Base-by-base conservation (phyloP, 2,329 filamentous ascomycete genomes). In the Nannizzia gypsea region DNA sequence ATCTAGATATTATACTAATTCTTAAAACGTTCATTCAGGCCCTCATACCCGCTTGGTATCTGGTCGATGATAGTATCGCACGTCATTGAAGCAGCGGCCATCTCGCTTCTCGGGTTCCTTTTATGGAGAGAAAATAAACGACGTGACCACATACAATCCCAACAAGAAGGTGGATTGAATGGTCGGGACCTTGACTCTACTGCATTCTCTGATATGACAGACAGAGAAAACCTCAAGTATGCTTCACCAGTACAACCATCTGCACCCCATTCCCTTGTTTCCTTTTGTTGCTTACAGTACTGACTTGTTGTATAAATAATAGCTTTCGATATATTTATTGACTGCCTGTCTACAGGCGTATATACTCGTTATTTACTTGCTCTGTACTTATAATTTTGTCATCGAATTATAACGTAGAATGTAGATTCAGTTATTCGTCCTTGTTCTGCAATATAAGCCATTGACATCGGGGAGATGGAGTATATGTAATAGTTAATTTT, bases 61-160 rank as follows among this genome's bases (percentile, higher is more conserved):
- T 81, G 80, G 78, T 80, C 76, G 15, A 81, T 82, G 76, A 80
- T 82, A 59, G 78, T 80, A 34, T 76, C 76, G 3, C 78, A 81
- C 62, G 67, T 81, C 20, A 70, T 81, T 11, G 80, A 83, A 67
- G 79, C 76, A 8, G 69, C 71, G 3, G 64, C 80, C 0, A 75
- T 82, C 20, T 63, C 72, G 4, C 62, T 67, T 0, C 72, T 82
- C n/a, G 76, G 80, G 36, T 65, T 77, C 3, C 65, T 79, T 5
- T 69, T 83, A 24, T 72, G 72, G 2, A 68, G 72, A 64, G 79
- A 81, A 70, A 82, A 82, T 60, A 70, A 72, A 61, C 73, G 75
- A 40, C 70, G 80, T 2, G 79, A 82, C 64, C 68, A 70, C 26
- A 72, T 80, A 8, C 78, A 81, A 66, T 73, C 75, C 13, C 68